A percentile compares a stretch with the other conserved stretches of the same genome.
phyloP scores from a whole-genome alignment of 2,329 filamentous ascomycete genomes.

The Pyrenochaeta sp. region DNA sequence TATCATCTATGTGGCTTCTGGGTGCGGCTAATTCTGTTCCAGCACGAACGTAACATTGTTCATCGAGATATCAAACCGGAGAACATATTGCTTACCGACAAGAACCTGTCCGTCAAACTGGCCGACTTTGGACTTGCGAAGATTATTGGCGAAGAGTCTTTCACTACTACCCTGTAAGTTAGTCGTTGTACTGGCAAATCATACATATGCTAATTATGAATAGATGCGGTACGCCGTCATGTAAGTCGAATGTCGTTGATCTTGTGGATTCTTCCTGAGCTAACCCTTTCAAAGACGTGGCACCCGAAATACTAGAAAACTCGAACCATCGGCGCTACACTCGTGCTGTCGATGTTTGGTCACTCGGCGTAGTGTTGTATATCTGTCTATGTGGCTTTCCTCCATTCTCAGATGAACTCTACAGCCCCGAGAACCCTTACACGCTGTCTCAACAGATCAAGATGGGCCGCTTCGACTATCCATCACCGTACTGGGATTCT shows the following conservation, averaged over 20 bases:
- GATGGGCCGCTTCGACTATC: constrained; percentile 88
- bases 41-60: constrained; percentile 98
- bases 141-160: constrained; percentile 98
- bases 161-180: constrained; percentile 85
- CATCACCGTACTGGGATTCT: constrained; percentile 93
- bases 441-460: constrained; percentile 90
- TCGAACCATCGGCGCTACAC: constrained; percentile 86
- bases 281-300: constrained; percentile 69
- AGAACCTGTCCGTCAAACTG: constrained; percentile 85
- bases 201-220: constrained; percentile 29
- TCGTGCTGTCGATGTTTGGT: constrained; percentile 95
- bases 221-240: constrained; percentile 89
- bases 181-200: neutral
- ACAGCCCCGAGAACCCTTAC: constrained; percentile 81
- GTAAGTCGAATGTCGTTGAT: constrained; percentile 45
- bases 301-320: constrained; percentile 91
- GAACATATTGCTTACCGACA: constrained; percentile 90
- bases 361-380: constrained; percentile 95
- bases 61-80: constrained; percentile 98
- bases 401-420: constrained; percentile 94
- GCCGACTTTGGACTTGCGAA: constrained; percentile 97
- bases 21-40: constrained; percentile 34
- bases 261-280: constrained; percentile 1
- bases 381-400: constrained; percentile 97
- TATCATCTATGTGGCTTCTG: constrained; percentile 6